These are phyloP conservation scores for Ciborinia camelliae DNA, from an alignment of 2,329 filamentous ascomycete genomes.

Conservation along the genomic window DNA sequence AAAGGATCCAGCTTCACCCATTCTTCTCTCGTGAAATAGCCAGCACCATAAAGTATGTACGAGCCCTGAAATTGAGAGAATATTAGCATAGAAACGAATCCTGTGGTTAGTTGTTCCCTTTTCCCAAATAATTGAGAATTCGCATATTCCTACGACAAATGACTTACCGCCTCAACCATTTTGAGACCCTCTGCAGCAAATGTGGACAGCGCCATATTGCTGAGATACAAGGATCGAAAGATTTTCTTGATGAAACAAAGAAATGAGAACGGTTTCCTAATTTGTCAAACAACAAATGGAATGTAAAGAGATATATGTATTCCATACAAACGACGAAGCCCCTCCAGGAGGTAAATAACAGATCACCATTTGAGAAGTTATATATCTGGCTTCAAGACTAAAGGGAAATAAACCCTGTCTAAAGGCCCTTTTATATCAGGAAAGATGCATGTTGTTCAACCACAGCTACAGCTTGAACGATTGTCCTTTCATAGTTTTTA, in stretches of 20 bases:
- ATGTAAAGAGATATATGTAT: neutral
- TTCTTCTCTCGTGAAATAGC: slow-evolving; percentile 36
- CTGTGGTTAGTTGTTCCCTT: too few species aligned
- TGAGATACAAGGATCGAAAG: neutral
- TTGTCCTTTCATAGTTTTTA: too few species aligned
- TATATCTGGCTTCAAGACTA: too few species aligned
- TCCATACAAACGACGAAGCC: neutral
- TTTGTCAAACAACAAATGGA: neutral
- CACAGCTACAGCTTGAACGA: too few species aligned
- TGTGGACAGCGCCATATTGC: neutral
- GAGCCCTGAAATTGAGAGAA: slow-evolving; percentile 15
- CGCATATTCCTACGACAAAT: neutral
- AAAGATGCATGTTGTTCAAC: too few species aligned
- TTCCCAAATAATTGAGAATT: neutral
- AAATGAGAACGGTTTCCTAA: neutral
- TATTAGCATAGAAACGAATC: neutral
- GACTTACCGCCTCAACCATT: neutral
- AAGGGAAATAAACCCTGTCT: too few species aligned
- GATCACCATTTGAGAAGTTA: too few species aligned
- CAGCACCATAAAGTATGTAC: slow-evolving; percentile 32
- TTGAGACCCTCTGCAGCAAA: neutral
- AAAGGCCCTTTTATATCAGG: too few species aligned
- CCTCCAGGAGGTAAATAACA: neutral
- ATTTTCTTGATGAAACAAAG: neutral
- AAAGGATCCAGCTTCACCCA: slow-evolving; percentile 34